These are phyloP conservation scores for Acanthamoeba healyi DNA, from an alignment of 208 protist genomes.

Conservation along the genomic window DNA sequence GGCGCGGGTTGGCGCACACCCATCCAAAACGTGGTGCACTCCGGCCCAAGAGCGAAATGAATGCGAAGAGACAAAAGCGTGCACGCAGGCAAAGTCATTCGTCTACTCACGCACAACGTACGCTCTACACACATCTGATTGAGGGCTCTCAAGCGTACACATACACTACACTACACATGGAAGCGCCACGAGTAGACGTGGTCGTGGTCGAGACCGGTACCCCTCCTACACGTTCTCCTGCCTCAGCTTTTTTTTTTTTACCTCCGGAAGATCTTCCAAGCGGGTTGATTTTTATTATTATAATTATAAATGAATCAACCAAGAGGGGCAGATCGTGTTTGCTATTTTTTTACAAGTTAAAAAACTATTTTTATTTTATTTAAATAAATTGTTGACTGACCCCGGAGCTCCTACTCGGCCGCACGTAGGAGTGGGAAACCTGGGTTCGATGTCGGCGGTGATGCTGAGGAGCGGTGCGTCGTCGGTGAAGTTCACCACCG, in stretches of 20 bases:
- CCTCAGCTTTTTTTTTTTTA: background rate
- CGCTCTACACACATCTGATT: too few species aligned
- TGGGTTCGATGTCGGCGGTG: conserved; percentile 60
- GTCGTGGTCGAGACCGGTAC: conserved; percentile 64
- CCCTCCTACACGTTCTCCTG: background rate
- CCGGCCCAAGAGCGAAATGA: background rate
- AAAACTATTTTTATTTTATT: too few species aligned
- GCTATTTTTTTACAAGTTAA: too few species aligned
- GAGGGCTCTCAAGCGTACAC: too few species aligned
- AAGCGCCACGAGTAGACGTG: conserved; percentile 40
- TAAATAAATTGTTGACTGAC: background rate
- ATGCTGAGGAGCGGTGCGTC: conserved; percentile 9
- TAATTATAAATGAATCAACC: too few species aligned
- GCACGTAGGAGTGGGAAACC: conserved; percentile 5
- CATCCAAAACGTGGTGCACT: background rate
- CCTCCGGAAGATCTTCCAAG: background rate
- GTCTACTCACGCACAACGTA: too few species aligned
- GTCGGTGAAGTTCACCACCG: conserved; percentile 38
- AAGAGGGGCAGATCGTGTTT: too few species aligned
- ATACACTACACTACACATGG: background rate
- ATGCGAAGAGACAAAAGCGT: background rate
- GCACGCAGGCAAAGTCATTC: background rate
- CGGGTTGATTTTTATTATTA: background rate
- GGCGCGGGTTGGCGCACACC: background rate
- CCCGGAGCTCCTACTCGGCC: fast-evolving